These are phyloP conservation scores for Penicillium argentinense DNA, from an alignment of 495 filamentous ascomycete species.

Conservation along the genomic window DNA sequence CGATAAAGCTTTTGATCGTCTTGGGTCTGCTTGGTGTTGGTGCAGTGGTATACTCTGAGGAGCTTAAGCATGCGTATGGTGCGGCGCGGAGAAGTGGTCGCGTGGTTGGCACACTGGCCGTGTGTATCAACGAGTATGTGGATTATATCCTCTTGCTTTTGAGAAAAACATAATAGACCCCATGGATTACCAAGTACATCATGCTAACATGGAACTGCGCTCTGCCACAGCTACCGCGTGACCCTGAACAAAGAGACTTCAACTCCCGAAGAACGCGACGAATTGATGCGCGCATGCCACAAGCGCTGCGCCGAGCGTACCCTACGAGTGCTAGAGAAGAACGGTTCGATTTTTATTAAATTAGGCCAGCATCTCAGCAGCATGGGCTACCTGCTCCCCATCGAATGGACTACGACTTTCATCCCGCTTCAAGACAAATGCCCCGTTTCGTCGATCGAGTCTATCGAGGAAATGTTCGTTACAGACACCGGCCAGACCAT, in stretches of 20 bases:
- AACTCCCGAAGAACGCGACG: conserved; percentile 59
- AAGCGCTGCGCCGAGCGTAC: conserved; percentile 90
- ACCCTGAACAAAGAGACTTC: conserved; percentile 67
- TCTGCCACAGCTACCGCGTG: conserved; percentile 67
- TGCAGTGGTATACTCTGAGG: conserved; percentile 67
- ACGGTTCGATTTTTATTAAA: conserved; percentile 98
- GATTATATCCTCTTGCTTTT: not conserved
- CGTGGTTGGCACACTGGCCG: conserved; percentile 70
- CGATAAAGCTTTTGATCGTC: conserved; percentile 49
- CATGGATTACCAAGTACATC: too few species aligned
- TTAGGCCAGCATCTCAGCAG: conserved; percentile 94
- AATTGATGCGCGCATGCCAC: conserved; percentile 79
- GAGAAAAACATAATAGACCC: too few species aligned
- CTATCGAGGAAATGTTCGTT: conserved; percentile 81
- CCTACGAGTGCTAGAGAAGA: conserved; percentile 82
- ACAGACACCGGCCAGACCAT: conserved; percentile 80
- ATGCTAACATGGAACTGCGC: conserved; percentile 1
- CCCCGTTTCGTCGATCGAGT: conserved; percentile 87
- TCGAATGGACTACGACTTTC: conserved; percentile 95
- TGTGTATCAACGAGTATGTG: conserved; percentile 90
- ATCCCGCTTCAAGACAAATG: conserved; percentile 95
- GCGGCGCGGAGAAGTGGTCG: conserved; percentile 76
- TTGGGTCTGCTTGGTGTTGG: conserved; percentile 54
- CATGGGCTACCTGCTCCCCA: conserved; percentile 92
- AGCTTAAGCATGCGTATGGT: conserved; percentile 69